phyloP scores from a whole-genome alignment of 2,329 filamentous ascomycete genomes.

The Claviceps cyperi region DNA sequence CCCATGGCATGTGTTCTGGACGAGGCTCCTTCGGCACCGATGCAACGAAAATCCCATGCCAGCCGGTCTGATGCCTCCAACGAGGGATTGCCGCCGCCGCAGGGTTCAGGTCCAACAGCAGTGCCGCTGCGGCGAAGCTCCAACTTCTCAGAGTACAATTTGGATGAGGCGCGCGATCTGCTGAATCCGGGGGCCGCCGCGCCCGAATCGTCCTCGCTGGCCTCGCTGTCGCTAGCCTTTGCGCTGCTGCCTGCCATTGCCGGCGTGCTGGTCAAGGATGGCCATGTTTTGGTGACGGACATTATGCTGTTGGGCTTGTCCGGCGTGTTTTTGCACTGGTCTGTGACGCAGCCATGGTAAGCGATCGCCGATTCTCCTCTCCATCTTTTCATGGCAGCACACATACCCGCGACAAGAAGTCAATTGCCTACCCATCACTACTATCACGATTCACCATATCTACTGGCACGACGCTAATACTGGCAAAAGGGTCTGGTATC shows the following conservation, averaged over 20 bases:
- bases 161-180: slow-evolving; percentile 56
- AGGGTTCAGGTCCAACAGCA: background rate
- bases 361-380: slow-evolving; percentile 10
- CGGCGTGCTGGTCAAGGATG: slow-evolving; percentile 73
- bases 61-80: slow-evolving; percentile 15
- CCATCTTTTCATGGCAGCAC: background rate
- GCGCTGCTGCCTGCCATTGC: slow-evolving; percentile 76
- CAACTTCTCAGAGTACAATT: slow-evolving; percentile 60
- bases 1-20: slow-evolving; percentile 13
- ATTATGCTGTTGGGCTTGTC: slow-evolving; percentile 66
- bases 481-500: slow-evolving; percentile 52
- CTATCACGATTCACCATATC: too few relatives aligned
- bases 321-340: slow-evolving; percentile 84
- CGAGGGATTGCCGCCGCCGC: slow-evolving; percentile 9
- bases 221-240: slow-evolving; percentile 68
- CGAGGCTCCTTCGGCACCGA: slow-evolving; percentile 18
- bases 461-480: background rate
- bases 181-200: slow-evolving; percentile 34
- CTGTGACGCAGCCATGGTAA: slow-evolving; percentile 78
- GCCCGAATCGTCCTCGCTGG: slow-evolving; percentile 53
- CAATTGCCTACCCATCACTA: too few relatives aligned
- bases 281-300: slow-evolving; percentile 71
- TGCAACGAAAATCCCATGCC: slow-evolving; percentile 6
- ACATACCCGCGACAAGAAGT: too few relatives aligned
- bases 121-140: slow-evolving; percentile 51